Conservation (phyloP, 495 filamentous ascomycete species). For the Neurospora sp. region DNA sequence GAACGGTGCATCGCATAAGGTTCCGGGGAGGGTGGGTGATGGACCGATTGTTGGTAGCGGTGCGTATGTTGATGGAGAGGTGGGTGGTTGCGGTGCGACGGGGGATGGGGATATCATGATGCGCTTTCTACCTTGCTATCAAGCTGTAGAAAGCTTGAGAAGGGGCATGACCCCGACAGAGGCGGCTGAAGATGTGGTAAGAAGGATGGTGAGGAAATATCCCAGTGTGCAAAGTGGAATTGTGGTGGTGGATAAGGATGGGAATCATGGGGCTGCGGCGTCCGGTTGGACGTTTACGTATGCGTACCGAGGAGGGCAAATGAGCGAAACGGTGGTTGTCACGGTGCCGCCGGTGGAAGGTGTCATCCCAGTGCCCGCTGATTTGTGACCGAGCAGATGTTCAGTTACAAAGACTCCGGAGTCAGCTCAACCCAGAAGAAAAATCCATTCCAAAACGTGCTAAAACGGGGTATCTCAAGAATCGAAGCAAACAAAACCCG, state of each 20-base stretch:
- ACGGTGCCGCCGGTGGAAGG: slow-evolving; percentile 23
- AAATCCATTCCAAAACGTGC: background rate
- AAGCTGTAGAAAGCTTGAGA: slow-evolving; percentile 38
- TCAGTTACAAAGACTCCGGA: background rate
- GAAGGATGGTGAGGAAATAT: slow-evolving; percentile 34
- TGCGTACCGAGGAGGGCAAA: slow-evolving; percentile 31
- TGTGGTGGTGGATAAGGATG: slow-evolving; percentile 33
- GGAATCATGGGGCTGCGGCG: slow-evolving; percentile 34
- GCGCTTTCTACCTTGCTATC: slow-evolving; percentile 41
- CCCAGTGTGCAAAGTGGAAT: slow-evolving; percentile 33
- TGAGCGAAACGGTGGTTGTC: slow-evolving; percentile 32
- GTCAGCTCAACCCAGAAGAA: background rate
- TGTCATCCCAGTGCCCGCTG: background rate
- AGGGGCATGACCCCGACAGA: slow-evolving; percentile 29
- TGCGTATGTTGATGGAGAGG: slow-evolving; percentile 39
- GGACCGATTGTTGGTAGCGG: slow-evolving; percentile 39
- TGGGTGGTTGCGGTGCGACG: slow-evolving; percentile 39
- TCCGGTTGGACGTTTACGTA: slow-evolving; percentile 41
- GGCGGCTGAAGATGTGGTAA: slow-evolving; percentile 36
- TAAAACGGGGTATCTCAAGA: background rate
- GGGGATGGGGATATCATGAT: slow-evolving; percentile 44
- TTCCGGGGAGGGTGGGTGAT: slow-evolving; percentile 39
- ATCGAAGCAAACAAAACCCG: background rate
- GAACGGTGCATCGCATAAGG: slow-evolving; percentile 37
- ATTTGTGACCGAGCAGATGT: background rate